phyloP scores from a whole-genome alignment of 2,329 filamentous ascomycete species.

The Arthroderma sp. region DNA sequence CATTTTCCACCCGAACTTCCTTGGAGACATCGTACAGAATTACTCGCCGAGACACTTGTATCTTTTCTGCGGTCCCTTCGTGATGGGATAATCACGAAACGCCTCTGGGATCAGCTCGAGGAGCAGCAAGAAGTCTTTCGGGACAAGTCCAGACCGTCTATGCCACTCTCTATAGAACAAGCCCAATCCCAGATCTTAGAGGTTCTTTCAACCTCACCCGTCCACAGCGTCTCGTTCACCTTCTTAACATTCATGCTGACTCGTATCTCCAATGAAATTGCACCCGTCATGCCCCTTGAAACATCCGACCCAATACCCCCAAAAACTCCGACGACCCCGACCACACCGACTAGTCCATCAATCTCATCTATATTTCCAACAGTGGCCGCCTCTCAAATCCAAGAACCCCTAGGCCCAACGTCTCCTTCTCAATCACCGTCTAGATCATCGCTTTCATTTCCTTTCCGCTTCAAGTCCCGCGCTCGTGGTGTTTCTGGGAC shows the following conservation, averaged over 20 bases:
- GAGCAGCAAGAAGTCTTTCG: slow-evolving; percentile 39
- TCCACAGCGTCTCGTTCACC: slow-evolving; percentile 79
- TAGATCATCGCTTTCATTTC: slow-evolving; percentile 7
- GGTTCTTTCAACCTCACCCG: slow-evolving; percentile 54
- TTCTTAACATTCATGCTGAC: slow-evolving; percentile 69
- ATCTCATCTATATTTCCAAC: slow-evolving; percentile 12
- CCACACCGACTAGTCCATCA: slow-evolving; percentile 14
- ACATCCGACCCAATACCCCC: slow-evolving; percentile 2
- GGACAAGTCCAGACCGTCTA: slow-evolving; percentile 37
- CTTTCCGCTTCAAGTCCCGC: slow-evolving; percentile 9
- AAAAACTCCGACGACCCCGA: slow-evolving; percentile 6
- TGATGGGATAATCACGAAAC: slow-evolving; percentile 62
- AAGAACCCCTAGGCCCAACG: slow-evolving; percentile 19
- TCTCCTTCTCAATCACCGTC: neutral
- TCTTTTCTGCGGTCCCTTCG: slow-evolving; percentile 61
- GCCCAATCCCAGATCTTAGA: slow-evolving; percentile 55
- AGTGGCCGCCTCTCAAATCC: slow-evolving; percentile 15
- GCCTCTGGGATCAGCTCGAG: slow-evolving; percentile 59
- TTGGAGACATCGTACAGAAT: slow-evolving; percentile 57
- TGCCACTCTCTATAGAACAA: slow-evolving; percentile 38
- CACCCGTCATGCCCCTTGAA: slow-evolving; percentile 21
- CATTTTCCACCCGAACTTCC: slow-evolving; percentile 51
- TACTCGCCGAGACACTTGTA: slow-evolving; percentile 57
- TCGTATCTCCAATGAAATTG: slow-evolving; percentile 44
- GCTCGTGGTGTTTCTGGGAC: slow-evolving; percentile 5